These are phyloP conservation scores for Fusarium sp. DNA, from an alignment of 2,329 filamentous ascomycete species.

Conservation along the genomic window DNA sequence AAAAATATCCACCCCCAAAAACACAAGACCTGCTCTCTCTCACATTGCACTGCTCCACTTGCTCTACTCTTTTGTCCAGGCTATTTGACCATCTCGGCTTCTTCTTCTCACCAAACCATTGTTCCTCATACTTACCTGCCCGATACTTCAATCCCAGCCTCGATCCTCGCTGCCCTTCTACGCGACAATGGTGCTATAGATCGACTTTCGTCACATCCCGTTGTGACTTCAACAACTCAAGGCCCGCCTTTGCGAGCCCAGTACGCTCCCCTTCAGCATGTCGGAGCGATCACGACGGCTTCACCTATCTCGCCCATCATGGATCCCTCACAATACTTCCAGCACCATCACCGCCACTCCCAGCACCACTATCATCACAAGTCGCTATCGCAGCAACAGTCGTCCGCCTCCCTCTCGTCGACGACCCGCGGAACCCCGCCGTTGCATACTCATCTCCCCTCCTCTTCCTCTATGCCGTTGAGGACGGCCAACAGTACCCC, in stretches of 20 bases:
- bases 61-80: conserved; percentile 40
- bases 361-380: conserved; percentile 45
- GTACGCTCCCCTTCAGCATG: conserved; percentile 42
- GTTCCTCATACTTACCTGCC: conserved; percentile 17
- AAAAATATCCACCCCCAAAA: conserved; percentile 43
- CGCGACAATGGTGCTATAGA: conserved; percentile 48
- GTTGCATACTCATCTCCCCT: conserved; percentile 51
- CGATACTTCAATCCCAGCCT: conserved; percentile 9
- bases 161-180: conserved; percentile 23
- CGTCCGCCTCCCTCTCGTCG: conserved; percentile 47
- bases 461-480: conserved; percentile 57
- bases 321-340: conserved; percentile 48
- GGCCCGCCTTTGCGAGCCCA: conserved; percentile 46
- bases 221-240: conserved; percentile 40
- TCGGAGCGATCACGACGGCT: conserved; percentile 45
- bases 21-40: conserved; percentile 45
- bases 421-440: conserved; percentile 44
- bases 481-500: conserved; percentile 69
- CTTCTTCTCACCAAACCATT: conserved; percentile 34
- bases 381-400: conserved; percentile 49
- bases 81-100: conserved; percentile 44
- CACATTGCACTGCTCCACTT: conserved; percentile 42
- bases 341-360: conserved; percentile 40
- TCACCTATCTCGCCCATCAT: conserved; percentile 44
- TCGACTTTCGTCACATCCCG: conserved; percentile 38